These are phyloP conservation scores for Nicotiana otophora DNA, from an alignment of 257 asterid genomes.

Conservation along the genomic window DNA sequence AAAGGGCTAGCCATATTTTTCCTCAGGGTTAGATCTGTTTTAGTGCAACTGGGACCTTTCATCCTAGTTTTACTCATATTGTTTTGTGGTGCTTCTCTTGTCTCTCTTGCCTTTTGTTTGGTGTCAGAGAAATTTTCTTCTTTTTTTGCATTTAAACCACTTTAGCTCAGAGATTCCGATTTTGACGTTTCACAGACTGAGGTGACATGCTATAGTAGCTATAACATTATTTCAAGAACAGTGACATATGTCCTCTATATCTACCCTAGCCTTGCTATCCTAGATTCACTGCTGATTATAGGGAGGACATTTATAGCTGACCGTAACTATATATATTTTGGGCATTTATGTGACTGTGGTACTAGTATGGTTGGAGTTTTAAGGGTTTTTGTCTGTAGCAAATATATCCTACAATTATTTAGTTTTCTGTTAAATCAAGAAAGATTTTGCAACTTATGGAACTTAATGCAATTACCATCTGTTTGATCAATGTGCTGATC, in stretches of 20 bases:
- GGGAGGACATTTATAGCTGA: neutral
- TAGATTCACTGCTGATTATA: neutral
- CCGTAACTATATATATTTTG: neutral
- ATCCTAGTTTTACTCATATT: neutral
- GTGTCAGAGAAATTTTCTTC: slow-evolving; percentile 35
- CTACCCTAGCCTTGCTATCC: slow-evolving; percentile 15
- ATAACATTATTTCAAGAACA: slow-evolving; percentile 9
- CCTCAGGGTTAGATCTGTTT: slow-evolving; percentile 8
- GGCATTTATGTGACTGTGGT: neutral
- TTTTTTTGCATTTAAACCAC: slow-evolving; percentile 20
- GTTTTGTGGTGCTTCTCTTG: slow-evolving; percentile 10
- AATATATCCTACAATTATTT: neutral
- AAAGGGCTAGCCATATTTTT: neutral
- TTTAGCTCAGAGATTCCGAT: slow-evolving; percentile 42
- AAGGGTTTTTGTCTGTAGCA: neutral
- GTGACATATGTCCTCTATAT: slow-evolving; percentile 6
- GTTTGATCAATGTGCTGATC: neutral
- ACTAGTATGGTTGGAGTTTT: neutral
- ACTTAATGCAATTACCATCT: neutral
- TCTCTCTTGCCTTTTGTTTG: slow-evolving; percentile 20
- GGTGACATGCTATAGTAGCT: slow-evolving; percentile 22
- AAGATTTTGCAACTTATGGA: neutral
- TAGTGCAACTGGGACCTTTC: slow-evolving; percentile 9
- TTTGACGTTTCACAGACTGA: slow-evolving; percentile 39
- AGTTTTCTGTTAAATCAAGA: neutral